These are phyloP conservation scores for bread wheat (Triticum aestivum) DNA, from an alignment of 176 grass and related monocot species.

Conservation along the genomic window IWGSC_CS_RefSeq_v2.1 NC_057795.1:568341345-568341844, in stretches of 20 bases:
- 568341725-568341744: conserved; percentile 29
- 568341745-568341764: conserved; percentile 34
- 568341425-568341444: conserved; percentile 3
- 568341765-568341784: conserved; percentile 13
- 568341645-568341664: conserved; percentile 37
- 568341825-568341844: not conserved
- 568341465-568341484: not conserved
- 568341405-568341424: not conserved
- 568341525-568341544: conserved; percentile 56
- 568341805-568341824: conserved; percentile 6
- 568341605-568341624: conserved; percentile 67
- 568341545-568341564: conserved; percentile 90
- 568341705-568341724: conserved; percentile 24
- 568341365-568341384: not conserved
- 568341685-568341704: conserved; percentile 49
- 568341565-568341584: conserved; percentile 89
- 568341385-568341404: not conserved
- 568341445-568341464: not conserved
- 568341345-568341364: not conserved
- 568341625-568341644: conserved; percentile 64
- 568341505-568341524: not conserved
- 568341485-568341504: not conserved
- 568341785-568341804: conserved; percentile 14
- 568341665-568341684: conserved; percentile 71
- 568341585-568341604: conserved; percentile 76